These are phyloP conservation scores for Boletales sp. DNA, from an alignment of 768 basidiomycete species.

Conservation along the genomic window DNA sequence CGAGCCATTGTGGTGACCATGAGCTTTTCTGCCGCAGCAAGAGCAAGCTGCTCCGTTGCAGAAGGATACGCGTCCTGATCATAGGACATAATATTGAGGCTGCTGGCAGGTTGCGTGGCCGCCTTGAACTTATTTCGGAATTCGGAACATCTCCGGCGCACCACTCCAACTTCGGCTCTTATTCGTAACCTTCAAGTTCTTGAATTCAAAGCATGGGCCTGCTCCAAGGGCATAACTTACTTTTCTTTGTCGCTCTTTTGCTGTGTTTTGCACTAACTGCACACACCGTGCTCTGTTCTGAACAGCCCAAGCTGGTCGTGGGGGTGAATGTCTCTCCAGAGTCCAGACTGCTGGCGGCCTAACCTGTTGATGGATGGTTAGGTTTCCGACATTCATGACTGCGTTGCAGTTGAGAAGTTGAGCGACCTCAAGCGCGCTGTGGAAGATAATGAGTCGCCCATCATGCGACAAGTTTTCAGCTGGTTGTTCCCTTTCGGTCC, in stretches of 20 bases:
- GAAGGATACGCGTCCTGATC: constrained; percentile 41
- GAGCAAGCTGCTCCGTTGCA: constrained; percentile 44
- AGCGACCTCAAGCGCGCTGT: constrained; percentile 57
- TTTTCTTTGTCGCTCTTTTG: constrained; percentile 43
- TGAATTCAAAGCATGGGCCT: constrained; percentile 17
- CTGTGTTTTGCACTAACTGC: constrained; percentile 25
- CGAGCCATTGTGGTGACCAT: constrained; percentile 72
- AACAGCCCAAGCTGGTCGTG: constrained; percentile 24
- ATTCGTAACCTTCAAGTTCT: neutral
- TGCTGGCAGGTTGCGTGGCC: no score
- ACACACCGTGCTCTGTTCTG: constrained; percentile 17
- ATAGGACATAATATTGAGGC: neutral
- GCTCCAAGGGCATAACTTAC: constrained; percentile 15
- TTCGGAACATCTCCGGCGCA: constrained; percentile 21
- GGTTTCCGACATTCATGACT: constrained; percentile 44
- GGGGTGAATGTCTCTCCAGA: constrained; percentile 24
- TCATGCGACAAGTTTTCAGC: constrained; percentile 77
- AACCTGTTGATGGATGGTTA: constrained; percentile 19
- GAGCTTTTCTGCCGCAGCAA: constrained; percentile 60
- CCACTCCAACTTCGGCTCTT: neutral
- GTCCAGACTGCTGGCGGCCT: constrained; percentile 3
- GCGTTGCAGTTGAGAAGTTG: constrained; percentile 43
- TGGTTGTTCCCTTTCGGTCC: constrained; percentile 89
- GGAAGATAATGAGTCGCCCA: constrained; percentile 62
- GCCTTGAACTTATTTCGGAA: constrained; percentile 12